Evolutionary conservation across 192 early-diverging fungal species (phyloP).

Genomic region (Backusella liffmaniae): DNA sequence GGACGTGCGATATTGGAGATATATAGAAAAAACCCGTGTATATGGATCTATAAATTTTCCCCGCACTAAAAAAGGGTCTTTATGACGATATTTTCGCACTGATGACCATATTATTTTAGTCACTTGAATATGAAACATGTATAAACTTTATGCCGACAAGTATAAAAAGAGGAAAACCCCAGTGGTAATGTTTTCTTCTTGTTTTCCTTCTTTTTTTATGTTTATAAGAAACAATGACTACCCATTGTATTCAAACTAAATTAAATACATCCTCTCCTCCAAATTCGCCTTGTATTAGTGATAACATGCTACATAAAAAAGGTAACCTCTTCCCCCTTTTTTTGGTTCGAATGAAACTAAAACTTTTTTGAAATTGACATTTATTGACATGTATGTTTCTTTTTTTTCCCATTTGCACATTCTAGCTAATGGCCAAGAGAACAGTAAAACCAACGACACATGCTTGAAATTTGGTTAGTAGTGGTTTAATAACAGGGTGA

Average conservation of each 20-base stretch:
- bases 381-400: neutral
- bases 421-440: neutral
- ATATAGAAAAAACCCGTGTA: neutral
- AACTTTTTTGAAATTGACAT: neutral
- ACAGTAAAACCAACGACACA: neutral
- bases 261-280: neutral
- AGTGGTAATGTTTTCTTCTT: neutral
- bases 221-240: neutral
- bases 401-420: neutral
- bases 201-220: neutral
- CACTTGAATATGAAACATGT: neutral
- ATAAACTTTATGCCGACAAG: neutral
- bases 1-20: neutral
- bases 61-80: neutral
- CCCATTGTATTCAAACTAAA: neutral
- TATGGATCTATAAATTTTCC: neutral
- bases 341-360: neutral
- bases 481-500: neutral
- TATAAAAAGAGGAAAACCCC: neutral
- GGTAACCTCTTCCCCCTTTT: neutral
- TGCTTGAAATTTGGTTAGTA: constrained; percentile 10
- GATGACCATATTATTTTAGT: neutral
- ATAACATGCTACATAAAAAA: neutral
- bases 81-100: neutral
- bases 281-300: neutral